These are phyloP conservation scores for Aspergillus arachidicola DNA, from an alignment of 2,329 filamentous ascomycete species.

Conservation along the genomic window DNA sequence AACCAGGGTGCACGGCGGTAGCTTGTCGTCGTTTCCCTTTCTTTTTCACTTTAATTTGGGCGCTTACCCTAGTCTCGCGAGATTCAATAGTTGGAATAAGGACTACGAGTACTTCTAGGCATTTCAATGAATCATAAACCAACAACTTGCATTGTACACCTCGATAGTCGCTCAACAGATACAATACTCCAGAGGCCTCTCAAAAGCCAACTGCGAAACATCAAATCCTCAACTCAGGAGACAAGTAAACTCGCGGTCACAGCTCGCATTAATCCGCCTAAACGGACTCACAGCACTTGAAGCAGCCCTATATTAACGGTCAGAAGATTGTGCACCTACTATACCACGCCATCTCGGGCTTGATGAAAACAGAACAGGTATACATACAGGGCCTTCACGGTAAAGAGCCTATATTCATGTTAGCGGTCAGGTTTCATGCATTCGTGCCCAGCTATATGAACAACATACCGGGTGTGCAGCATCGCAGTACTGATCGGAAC, in stretches of 20 bases:
- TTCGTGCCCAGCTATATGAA: background rate
- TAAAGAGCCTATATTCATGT: background rate
- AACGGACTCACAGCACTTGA: conserved; percentile 1
- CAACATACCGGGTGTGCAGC: background rate
- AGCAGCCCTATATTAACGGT: background rate
- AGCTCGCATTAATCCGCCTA: background rate
- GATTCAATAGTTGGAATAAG: too few species aligned
- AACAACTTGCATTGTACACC: background rate
- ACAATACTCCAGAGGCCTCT: too few species aligned
- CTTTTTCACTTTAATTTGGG: too few species aligned
- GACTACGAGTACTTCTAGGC: background rate
- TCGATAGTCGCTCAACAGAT: background rate
- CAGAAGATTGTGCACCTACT: background rate
- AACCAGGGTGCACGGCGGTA: too few species aligned
- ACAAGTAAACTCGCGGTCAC: background rate
- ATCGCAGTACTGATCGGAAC: background rate
- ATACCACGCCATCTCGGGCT: background rate
- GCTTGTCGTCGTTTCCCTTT: too few species aligned
- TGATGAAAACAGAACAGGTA: background rate
- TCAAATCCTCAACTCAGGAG: background rate
- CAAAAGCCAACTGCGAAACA: background rate
- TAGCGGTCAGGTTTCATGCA: background rate
- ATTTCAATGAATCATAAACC: background rate
- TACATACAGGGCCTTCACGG: background rate
- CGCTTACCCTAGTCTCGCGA: too few species aligned